Evolutionary conservation across 257 asterid species (phyloP).

Genomic region (Ophiorrhiza pumila): DNA sequence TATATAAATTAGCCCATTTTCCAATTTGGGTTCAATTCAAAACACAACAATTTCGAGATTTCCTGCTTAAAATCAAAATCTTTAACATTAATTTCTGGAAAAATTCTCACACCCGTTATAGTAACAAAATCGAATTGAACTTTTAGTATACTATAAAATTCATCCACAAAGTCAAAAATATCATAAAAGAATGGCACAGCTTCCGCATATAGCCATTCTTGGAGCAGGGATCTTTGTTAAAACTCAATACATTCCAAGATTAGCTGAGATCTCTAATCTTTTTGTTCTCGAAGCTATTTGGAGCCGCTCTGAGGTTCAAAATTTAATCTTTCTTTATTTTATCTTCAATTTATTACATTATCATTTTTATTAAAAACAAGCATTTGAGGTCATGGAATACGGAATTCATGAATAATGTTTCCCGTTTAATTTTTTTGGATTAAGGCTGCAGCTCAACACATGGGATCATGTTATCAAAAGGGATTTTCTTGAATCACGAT

Average conservation of each 20-base stretch:
- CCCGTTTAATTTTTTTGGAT: not conserved
- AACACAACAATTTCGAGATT: too few relatives aligned
- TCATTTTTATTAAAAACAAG: not conserved
- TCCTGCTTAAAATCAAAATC: too few relatives aligned
- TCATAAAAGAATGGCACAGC: constrained; percentile 22
- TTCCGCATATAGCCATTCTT: constrained; percentile 67
- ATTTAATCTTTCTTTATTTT: not conserved
- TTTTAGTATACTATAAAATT: too few relatives aligned
- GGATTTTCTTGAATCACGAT: not conserved
- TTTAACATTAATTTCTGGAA: too few relatives aligned
- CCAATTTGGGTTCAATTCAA: too few relatives aligned
- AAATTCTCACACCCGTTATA: too few relatives aligned
- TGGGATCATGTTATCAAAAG: not conserved
- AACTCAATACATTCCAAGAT: constrained; percentile 74
- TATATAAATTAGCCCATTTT: too few relatives aligned
- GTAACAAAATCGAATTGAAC: too few relatives aligned
- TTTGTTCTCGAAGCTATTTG: constrained; percentile 68
- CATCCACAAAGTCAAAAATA: not conserved
- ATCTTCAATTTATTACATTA: not conserved
- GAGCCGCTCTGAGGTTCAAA: constrained; percentile 78
- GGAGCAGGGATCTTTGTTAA: constrained; percentile 90
- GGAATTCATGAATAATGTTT: not conserved
- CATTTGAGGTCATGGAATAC: not conserved
- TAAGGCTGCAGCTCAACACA: not conserved
- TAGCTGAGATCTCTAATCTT: constrained; percentile 73